Conservation (phyloP, 169 alveolate genomes). For the Eimeria brunetti region DNA sequence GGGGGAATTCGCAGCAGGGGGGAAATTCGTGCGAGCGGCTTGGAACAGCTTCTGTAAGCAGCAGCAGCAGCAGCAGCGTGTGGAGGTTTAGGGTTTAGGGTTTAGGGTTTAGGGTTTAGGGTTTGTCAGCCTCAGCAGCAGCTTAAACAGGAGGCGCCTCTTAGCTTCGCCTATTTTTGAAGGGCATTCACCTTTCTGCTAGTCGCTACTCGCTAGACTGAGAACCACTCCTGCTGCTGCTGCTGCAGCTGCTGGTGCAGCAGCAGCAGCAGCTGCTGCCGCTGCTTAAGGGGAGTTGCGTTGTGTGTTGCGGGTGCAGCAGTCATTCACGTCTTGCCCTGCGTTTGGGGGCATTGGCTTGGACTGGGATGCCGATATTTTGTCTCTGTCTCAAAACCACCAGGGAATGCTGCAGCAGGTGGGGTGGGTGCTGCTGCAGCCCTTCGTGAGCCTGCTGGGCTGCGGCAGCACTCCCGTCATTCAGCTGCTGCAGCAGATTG, state of each 20-base stretch:
- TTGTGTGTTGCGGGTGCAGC: background rate
- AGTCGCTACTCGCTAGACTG: background rate
- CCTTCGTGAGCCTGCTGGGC: constrained; percentile 33
- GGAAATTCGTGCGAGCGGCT: background rate
- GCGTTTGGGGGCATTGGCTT: constrained; percentile 19
- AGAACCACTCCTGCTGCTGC: background rate
- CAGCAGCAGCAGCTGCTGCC: background rate
- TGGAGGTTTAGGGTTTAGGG: background rate
- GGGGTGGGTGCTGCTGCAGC: constrained; percentile 47
- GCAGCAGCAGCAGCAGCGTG: too few species aligned
- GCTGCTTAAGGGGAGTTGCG: background rate
- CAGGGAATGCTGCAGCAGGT: constrained; percentile 60
- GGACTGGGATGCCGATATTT: constrained; percentile 58
- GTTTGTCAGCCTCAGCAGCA: background rate
- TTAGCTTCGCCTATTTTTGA: too few species aligned
- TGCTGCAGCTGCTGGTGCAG: too few species aligned
- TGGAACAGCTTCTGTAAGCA: background rate
- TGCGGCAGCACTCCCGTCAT: constrained; percentile 27
- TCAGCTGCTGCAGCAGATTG: constrained; percentile 42
- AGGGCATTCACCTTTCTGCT: background rate
- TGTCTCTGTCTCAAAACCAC: constrained; percentile 7
- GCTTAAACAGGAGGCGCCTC: background rate
- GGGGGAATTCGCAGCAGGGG: background rate
- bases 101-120: background rate
- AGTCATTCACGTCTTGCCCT: background rate